These are phyloP conservation scores for Ogataea glucozyma DNA, from an alignment of 805 yeast genomes.

Conservation along the genomic window DNA sequence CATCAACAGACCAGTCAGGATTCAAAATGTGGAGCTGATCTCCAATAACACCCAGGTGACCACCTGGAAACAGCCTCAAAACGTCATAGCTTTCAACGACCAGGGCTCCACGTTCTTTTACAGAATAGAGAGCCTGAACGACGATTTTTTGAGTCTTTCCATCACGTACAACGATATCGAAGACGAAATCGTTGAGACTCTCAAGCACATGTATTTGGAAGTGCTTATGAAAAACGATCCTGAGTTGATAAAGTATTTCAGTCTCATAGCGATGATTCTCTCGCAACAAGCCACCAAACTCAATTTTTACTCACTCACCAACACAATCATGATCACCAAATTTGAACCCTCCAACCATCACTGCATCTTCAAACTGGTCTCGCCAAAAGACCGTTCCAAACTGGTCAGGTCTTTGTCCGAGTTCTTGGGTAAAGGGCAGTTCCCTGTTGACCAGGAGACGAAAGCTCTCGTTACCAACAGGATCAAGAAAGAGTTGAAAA, in stretches of 20 bases:
- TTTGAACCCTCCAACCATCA: conserved; percentile 13
- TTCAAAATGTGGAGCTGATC: conserved; percentile 41
- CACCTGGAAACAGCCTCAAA: conserved; percentile 35
- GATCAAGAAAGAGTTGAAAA: conserved; percentile 30
- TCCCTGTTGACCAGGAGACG: conserved; percentile 6
- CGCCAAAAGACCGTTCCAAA: conserved; percentile 12
- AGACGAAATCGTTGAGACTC: conserved; percentile 42
- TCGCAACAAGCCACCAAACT: conserved; percentile 24
- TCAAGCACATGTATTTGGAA: conserved; percentile 25
- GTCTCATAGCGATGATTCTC: conserved; percentile 25
- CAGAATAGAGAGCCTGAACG: conserved; percentile 40
- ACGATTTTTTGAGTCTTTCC: conserved; percentile 43
- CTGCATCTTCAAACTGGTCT: conserved; percentile 14
- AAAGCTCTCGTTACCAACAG: conserved; percentile 5
- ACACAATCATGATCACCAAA: conserved; percentile 17
- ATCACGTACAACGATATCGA: conserved; percentile 48
- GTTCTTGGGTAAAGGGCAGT: conserved; percentile 16
- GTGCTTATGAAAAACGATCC: conserved; percentile 9
- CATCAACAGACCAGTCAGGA: conserved; percentile 51
- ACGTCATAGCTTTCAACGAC: conserved; percentile 60
- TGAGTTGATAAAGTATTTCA: conserved; percentile 24
- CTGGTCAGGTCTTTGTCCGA: conserved; percentile 14
- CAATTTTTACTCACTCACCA: conserved; percentile 32
- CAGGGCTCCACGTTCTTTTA: conserved; percentile 68
- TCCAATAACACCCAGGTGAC: conserved; percentile 24